Base-by-base conservation (phyloP, 768 basidiomycete genomes). In the Pseudohyphozyma bogoriensis region DNA sequence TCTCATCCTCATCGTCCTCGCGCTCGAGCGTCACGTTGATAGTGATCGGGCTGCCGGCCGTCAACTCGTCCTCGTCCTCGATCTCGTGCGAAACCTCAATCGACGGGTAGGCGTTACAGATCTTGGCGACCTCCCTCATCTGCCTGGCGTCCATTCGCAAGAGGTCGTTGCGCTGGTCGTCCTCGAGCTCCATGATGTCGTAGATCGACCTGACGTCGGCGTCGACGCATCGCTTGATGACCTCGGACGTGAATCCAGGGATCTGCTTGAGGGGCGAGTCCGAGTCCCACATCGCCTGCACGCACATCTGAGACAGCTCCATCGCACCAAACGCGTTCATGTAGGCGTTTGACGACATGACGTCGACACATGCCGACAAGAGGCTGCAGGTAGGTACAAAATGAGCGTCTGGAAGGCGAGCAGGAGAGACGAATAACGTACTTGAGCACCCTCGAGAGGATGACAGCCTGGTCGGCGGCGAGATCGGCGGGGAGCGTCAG, bases 261-360 rank as follows among this genome's bases (percentile, higher is more conserved):
- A 99, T 85, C 73, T 99, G 93, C 71, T 87, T 90, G 67, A 97
- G 75, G 0, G 92, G 91, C 39, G 88, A 90, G 73, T 99, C 95
- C 13, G 84, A 85, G 72, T 99, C 93, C 95, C 95, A 97, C 75
- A 93, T 84, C 0, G 87, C 90, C 73, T 97, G 95, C 7, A 96
- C 89, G 74, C 89, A 92, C 93, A 97, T 97, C 74, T 97, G 95
- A 12, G 88, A 88, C 50, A 97, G 75, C 74, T 99, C 93, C 95
- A 97, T 97, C 0, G 92, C 92, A 35, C 90, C 87, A 28, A 96
- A 76, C 0, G 93, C 95, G 70, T 84, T 92, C 69, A 97, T 74
- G 86, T 86, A 93, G 2, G 87, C 90, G 70, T 95, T 96, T 37
- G 89, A 91, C 3, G 89, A 91, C 89, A 97, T 91, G 59, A 97